Percentiles rank a stretch among this genome's conserved stretches.
phyloP scores from a whole-genome alignment of 129 eudicot species.

The Helianthus annuus region HanXRQr2.0-SUNRISE NC_035443.2:7428241-7428740 shows the following conservation, averaged over 20 bases:
- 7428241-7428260: too few relatives aligned
- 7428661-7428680: constrained; percentile 39
- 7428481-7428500: constrained; percentile 31
- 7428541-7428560: constrained; percentile 29
- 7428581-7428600: constrained; percentile 27
- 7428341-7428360: constrained; percentile 27
- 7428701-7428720: constrained; percentile 50
- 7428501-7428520: constrained; percentile 26
- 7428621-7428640: not conserved
- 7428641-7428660: constrained; percentile 16
- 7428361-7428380: constrained; percentile 20
- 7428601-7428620: constrained; percentile 30
- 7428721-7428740: constrained; percentile 51
- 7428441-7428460: constrained; percentile 34
- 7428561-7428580: constrained; percentile 13
- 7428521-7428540: constrained; percentile 31
- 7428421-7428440: constrained; percentile 8
- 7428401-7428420: constrained; percentile 26
- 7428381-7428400: constrained; percentile 27
- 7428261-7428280: not conserved
- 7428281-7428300: not conserved
- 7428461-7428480: constrained; percentile 5
- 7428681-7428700: constrained; percentile 48
- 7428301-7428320: constrained; percentile 3
- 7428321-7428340: constrained; percentile 21